Evolutionary conservation across 768 basidiomycete genomes (phyloP).

Genomic region (Leucosporidium yakuticum): DNA sequence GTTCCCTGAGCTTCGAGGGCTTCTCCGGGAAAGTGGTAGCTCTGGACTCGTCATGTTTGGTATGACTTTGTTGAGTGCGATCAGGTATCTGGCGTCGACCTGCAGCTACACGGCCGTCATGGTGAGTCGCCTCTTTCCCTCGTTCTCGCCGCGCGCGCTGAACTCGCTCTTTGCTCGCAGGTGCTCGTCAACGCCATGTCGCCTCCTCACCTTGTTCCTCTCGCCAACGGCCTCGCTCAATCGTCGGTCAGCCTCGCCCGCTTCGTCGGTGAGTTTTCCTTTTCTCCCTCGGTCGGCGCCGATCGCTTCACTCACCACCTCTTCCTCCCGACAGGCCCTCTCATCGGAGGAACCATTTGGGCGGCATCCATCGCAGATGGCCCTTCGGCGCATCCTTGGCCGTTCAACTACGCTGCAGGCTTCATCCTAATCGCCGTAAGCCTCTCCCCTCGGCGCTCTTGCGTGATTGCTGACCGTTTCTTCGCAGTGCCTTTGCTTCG

Average conservation of each 20-base stretch:
- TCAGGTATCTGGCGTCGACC: constrained; percentile 40
- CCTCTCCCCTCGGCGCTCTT: not conserved
- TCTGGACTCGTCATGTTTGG: constrained; percentile 76
- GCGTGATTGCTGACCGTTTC: constrained; percentile 42
- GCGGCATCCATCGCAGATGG: constrained; percentile 61
- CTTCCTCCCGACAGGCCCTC: constrained; percentile 7
- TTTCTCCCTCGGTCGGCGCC: constrained; percentile 30
- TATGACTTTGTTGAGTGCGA: constrained; percentile 46
- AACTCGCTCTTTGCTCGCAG: constrained; percentile 2
- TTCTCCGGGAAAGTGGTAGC: constrained; percentile 51
- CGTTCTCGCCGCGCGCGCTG: constrained; percentile 45
- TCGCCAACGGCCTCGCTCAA: constrained; percentile 93
- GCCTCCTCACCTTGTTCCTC: constrained; percentile 76
- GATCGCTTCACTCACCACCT: not conserved
- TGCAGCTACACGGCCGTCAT: constrained; percentile 83
- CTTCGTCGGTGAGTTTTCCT: constrained; percentile 53
- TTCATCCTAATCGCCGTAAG: constrained; percentile 21
- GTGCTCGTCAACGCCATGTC: constrained; percentile 58
- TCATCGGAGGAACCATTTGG: constrained; percentile 57
- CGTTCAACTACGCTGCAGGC: constrained; percentile 48
- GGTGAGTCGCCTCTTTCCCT: constrained; percentile 76
- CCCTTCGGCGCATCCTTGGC: constrained; percentile 66
- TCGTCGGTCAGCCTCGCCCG: constrained; percentile 89
- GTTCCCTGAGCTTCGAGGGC: constrained; percentile 36
- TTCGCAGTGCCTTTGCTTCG: constrained; percentile 58